Base-by-base conservation (phyloP, 139 green algal genomes). In the Picochlorum costavermella region DNA sequence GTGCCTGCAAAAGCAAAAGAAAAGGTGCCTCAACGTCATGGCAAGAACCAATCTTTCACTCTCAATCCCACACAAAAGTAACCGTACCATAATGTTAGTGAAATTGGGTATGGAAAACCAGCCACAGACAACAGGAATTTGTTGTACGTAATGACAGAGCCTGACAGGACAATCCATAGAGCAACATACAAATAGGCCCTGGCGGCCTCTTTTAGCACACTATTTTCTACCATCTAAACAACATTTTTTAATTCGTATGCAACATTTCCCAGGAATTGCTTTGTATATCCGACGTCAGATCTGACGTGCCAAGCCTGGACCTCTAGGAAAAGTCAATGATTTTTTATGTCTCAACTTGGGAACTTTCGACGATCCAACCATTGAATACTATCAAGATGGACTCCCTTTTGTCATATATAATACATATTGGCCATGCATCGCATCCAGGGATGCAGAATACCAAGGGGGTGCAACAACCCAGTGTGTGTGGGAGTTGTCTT, bases 61-160 rank as follows among this genome's bases (percentile, higher is more conserved):
- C 33, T 40, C 25, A 23, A 64, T 31, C 20, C 5, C n/a, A 16
- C 5, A 31, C 17, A 51, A 0, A 5, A 26, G 10, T 11, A 50
- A 31, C n/a, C 68, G 2, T 53, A 70, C 62, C 72, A 75, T 65
- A 75, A 66, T 1, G 88, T 95, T 5, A 97, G 60, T 1, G 88
- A 66, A 44, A 97, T 89, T 26, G 91, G 91, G 70, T 89, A 97
- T 0, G 86, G 91, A 67, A 97, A 97, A 20, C 85, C 85, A 2
- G 56, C 77, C 11, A 49, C 93, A 0, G 84, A 80, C 3, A 96
- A 78, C 2, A 97, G 65, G 77, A 83, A 96, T 57, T 96, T 96
- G 78, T 96, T 96, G 81, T 90, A 97, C 23, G 96, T 69, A 56
- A 97, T 97, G 60, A 97, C 86, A 5, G 65, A 33, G 20, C 60